Evolutionary conservation across 2,329 filamentous ascomycete genomes (phyloP).

Genomic region (Tolypocladium ovalisporum): DNA sequence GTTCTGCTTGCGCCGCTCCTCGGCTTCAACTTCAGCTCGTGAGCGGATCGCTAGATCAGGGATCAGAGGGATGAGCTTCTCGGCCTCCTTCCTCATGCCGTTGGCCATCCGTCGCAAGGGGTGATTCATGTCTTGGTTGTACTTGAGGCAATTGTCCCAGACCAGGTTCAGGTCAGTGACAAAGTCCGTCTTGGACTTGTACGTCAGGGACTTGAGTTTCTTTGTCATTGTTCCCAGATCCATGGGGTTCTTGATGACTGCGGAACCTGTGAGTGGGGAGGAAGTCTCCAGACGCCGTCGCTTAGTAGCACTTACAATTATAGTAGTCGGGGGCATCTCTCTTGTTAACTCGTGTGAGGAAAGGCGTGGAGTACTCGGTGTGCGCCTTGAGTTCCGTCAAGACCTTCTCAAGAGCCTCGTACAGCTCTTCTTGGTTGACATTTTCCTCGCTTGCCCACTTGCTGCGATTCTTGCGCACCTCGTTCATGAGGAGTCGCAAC

Average conservation of each 20-base stretch:
- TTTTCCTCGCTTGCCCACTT: constrained; percentile 99
- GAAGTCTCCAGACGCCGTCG: neutral
- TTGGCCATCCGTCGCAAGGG: constrained; percentile 86
- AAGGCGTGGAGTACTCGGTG: constrained; percentile 95
- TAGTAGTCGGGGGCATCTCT: constrained; percentile 95
- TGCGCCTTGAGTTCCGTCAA: constrained; percentile 94
- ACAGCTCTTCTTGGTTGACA: constrained; percentile 93
- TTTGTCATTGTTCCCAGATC: constrained; percentile 97
- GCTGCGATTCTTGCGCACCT: constrained; percentile 93
- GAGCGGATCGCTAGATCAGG: constrained; percentile 86
- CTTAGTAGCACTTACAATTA: constrained; percentile 51
- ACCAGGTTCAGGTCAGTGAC: constrained; percentile 89
- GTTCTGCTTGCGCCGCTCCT: constrained; percentile 74
- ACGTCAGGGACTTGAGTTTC: constrained; percentile 72
- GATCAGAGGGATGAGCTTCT: constrained; percentile 90
- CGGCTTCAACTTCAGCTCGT: constrained; percentile 86
- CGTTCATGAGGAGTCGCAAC: constrained; percentile 84
- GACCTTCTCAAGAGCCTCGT: constrained; percentile 94
- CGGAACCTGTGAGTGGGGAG: constrained; percentile 11
- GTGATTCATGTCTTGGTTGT: constrained; percentile 84
- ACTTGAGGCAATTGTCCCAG: constrained; percentile 93
- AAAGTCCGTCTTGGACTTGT: constrained; percentile 89
- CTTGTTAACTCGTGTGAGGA: constrained; percentile 90
- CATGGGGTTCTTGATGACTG: constrained; percentile 94
- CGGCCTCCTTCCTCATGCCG: constrained; percentile 93